Base-by-base conservation (phyloP, 805 yeast genomes). In the Ogataea methanolica region DNA sequence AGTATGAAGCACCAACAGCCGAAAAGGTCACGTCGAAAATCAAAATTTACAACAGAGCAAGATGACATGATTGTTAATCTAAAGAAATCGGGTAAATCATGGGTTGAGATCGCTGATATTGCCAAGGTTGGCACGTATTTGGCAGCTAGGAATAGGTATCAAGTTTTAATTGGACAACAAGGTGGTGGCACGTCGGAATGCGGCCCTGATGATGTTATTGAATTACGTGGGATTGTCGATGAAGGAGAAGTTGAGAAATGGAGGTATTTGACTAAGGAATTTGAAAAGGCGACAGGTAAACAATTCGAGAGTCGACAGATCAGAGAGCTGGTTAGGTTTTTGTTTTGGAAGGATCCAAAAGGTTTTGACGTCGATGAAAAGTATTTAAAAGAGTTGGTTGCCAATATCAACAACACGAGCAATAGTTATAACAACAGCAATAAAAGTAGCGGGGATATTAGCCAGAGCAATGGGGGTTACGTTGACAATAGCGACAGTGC, bases 131-230 rank as follows among this genome's bases (percentile, higher is more conserved):
- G 82, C 8, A 76, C 82, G 38, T 82, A 79, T 49, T 66, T 85
- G 36, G 88, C 92, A 0, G 92, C 91, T 0, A 67, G 92, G 48
- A 85, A 85, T 60, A 67, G 92, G 49, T 86, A 86, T 57, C 92
- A 85, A 63, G 92, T 85, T 4, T 72, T 85, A 42, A 84, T 86
- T 53, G 94, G 94, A 5, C 92, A 85, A 60, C 92, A 85, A 57
- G 92, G 92, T 4, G 85, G 86, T 33, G 86, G 85, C 12, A 74
- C 81, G 1, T 75, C 80, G 22, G 75, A 78, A 31, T 84, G 89
- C 84, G 79, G 76, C 9, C 56, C 69, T 1, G 79, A 76, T 15
- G 89, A 84, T 62, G 73, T 78, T 7, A 49, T 63, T 29, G 70
- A 71, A 19, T 65, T 85, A 36, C 80, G 76, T 55, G 60, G 60